Base-by-base conservation (phyloP, 2,329 filamentous ascomycete genomes). In the Aspergillus sp. region DNA sequence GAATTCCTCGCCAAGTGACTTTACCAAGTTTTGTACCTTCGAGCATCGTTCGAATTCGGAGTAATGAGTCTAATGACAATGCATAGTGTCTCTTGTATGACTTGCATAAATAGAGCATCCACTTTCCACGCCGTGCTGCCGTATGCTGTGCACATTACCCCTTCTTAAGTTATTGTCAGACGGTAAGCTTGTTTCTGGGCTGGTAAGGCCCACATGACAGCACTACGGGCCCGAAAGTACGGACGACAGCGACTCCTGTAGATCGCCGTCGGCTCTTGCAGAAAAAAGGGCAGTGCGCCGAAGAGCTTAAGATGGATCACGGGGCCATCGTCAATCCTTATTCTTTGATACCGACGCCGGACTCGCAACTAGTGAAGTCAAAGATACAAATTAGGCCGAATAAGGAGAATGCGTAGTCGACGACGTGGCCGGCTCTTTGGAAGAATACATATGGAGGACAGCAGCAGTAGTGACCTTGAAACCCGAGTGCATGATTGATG, bases 301-400 rank as follows among this genome's bases (percentile, higher is more conserved):
- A 48, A 23, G 46, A 48, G 19, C 11, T 46, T 25, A 23, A 25
- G 23, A 23, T 49, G 45, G 43, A 48, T 48, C 53, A 55, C 43
- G 31, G 47, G 43, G 45, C 19, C 31, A 49, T 13, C 45, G 11
- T 50, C 48, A 25, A 52, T 28, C 23, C 23, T 30, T 52, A 31
- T 52, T 31, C 38, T 19, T 45, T 43, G 22, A 34, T 28, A 22
- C 34, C 17, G 51, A 46, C 41, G 22, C 51, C 38, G 5, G 38
- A 30, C 19, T 6, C 4, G 8, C 43, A 49, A 34, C 50, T 54
- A 54, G 43, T 19, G 46, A 60, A 60, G 52, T 48, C 51, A 55
- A 31, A 31, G 6, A 15, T 9, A 15, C 5, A 17, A 23, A 45
- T 46, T 28, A 50, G n/a, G 31, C 52, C 38, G 34, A 7, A 54